Conservation (phyloP, 768 basidiomycete species). For the Antrodiella citrinella region DNA sequence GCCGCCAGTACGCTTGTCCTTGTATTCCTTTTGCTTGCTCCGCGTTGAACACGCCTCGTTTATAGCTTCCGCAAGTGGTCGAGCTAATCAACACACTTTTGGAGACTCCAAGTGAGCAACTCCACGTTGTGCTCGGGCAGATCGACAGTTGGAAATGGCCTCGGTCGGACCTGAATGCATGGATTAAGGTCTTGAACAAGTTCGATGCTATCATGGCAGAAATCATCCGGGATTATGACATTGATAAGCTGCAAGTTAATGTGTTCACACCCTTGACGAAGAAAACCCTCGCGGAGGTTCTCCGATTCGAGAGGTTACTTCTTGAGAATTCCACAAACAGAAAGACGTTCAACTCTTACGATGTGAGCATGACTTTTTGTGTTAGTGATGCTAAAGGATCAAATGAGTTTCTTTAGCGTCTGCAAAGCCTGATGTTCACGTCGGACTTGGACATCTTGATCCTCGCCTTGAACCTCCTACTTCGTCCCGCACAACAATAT, state of each 20-base stretch:
- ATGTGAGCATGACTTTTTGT: constrained; percentile 52
- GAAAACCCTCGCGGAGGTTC: constrained; percentile 68
- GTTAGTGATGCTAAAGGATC: background rate
- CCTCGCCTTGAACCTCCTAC: constrained; percentile 72
- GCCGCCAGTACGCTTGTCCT: constrained; percentile 53
- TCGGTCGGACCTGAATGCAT: constrained; percentile 92
- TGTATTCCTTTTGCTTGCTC: constrained; percentile 6
- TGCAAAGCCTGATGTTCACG: constrained; percentile 82
- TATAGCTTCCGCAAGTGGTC: constrained; percentile 70
- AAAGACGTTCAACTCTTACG: constrained; percentile 94
- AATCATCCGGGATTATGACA: constrained; percentile 74
- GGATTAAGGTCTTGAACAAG: constrained; percentile 93
- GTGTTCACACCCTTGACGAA: constrained; percentile 72
- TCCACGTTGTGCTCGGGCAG: constrained; percentile 55
- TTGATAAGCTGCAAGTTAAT: constrained; percentile 77
- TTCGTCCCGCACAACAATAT: constrained; percentile 94
- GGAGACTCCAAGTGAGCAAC: constrained; percentile 55
- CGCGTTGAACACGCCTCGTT: constrained; percentile 14
- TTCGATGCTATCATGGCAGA: constrained; percentile 87
- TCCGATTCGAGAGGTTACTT: constrained; percentile 81
- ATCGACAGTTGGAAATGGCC: constrained; percentile 91
- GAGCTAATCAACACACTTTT: constrained; percentile 69
- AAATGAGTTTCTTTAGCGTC: constrained; percentile 44
- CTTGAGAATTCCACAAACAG: constrained; percentile 97
- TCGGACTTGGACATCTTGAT: constrained; percentile 87